These are phyloP conservation scores for Rosa lucieae DNA, from an alignment of 306 rosid genomes.

Conservation along the genomic window DNA sequence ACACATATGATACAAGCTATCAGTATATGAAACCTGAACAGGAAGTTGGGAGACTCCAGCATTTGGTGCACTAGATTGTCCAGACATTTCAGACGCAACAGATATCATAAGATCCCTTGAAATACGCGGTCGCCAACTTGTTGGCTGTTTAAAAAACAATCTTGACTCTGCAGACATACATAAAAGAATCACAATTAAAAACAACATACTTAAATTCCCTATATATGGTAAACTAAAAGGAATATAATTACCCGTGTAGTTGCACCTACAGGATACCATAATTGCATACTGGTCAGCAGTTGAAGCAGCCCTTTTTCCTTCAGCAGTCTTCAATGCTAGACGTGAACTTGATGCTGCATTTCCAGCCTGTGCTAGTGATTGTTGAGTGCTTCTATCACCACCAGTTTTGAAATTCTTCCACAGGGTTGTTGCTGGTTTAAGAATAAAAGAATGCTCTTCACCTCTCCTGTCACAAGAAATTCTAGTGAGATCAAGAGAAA, in stretches of 20 bases:
- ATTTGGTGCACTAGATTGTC: slow-evolving; percentile 42
- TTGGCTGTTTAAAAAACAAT: slow-evolving; percentile 84
- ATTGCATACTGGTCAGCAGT: slow-evolving; percentile 68
- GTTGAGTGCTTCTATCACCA: slow-evolving; percentile 52
- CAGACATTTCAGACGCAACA: slow-evolving; percentile 67
- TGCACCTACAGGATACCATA: slow-evolving; percentile 93
- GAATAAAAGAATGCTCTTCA: slow-evolving; percentile 92
- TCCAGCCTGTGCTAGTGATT: slow-evolving; percentile 44
- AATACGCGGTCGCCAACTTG: slow-evolving; percentile 72
- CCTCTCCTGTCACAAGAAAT: slow-evolving; percentile 70
- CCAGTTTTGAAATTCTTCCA: slow-evolving; percentile 54
- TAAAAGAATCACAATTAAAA: slow-evolving; percentile 10
- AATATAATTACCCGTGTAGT: slow-evolving; percentile 61
- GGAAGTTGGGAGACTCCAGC: slow-evolving; percentile 66
- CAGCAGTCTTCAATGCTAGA: slow-evolving; percentile 42
- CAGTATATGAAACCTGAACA: slow-evolving; percentile 58
- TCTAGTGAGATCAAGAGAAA: slow-evolving; percentile 19
- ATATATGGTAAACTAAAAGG: slow-evolving; percentile 9
- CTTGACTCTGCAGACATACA: slow-evolving; percentile 58
- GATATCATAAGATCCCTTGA: slow-evolving; percentile 88
- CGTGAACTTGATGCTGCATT: slow-evolving; percentile 47
- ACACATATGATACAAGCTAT: background rate
- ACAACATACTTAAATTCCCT: background rate
- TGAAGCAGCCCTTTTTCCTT: slow-evolving; percentile 42
- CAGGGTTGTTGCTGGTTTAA: slow-evolving; percentile 67